Evolutionary conservation across 129 eudicot species (phyloP).

Genomic region (Daucus carota): DH1_v3.0 NC_030383.2:6696501-6697000

Average conservation of each 20-base stretch:
- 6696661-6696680: constrained; percentile 20
- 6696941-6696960: too few species aligned
- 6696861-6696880: neutral
- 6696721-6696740: constrained; percentile 19
- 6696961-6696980: too few species aligned
- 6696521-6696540: too few species aligned
- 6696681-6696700: constrained; percentile 38
- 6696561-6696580: too few species aligned
- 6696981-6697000: too few species aligned
- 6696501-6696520: too few species aligned
- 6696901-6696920: neutral
- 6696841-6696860: neutral
- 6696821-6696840: neutral
- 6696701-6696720: constrained; percentile 35
- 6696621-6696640: constrained; percentile 67
- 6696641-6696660: constrained; percentile 32
- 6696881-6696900: neutral
- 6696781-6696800: constrained; percentile 69
- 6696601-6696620: constrained; percentile 29
- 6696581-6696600: neutral
- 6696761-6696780: constrained; percentile 90
- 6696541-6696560: too few species aligned
- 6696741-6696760: constrained; percentile 28
- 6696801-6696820: neutral
- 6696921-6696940: too few species aligned